Evolutionary conservation across 75 land plant genomes (phyloP).

Genomic region (Ceratopteris richardii): DNA sequence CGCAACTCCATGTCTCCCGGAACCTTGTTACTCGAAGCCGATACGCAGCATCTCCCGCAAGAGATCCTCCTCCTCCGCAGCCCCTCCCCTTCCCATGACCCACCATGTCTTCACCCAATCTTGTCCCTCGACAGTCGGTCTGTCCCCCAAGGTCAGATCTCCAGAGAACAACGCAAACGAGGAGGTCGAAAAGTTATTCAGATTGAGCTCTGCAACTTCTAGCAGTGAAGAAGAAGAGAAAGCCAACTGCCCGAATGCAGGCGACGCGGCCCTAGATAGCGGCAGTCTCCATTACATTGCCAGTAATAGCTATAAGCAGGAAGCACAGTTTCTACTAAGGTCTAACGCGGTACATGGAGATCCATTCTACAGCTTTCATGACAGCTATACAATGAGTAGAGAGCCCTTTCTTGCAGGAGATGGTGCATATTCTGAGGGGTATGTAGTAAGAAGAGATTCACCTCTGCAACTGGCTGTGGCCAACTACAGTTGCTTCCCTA

Average conservation of each 20-base stretch:
- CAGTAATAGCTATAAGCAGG: slow-evolving; percentile 1
- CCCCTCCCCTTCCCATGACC: not conserved
- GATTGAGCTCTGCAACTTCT: too few species aligned
- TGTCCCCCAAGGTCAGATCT: too few species aligned
- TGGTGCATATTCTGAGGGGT: too few species aligned
- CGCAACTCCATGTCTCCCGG: not conserved
- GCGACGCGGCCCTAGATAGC: not conserved
- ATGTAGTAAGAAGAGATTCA: too few species aligned
- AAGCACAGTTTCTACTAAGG: not conserved
- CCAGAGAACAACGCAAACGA: too few species aligned
- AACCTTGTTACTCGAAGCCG: slow-evolving; percentile 32
- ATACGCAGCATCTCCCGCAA: slow-evolving; percentile 38
- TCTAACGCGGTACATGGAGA: not conserved
- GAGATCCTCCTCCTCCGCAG: not conserved
- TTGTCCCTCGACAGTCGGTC: not conserved
- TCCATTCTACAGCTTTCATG: not conserved
- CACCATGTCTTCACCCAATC: not conserved
- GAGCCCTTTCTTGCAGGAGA: too few species aligned
- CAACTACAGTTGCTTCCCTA: too few species aligned
- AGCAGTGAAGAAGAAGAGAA: too few species aligned
- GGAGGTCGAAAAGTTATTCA: too few species aligned
- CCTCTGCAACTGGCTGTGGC: too few species aligned
- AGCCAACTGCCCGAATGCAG: too few species aligned
- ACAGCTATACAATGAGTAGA: not conserved
- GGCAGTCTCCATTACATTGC: not conserved